phyloP scores from a whole-genome alignment of 208 protist species.

The Lotmaria passim region DNA sequence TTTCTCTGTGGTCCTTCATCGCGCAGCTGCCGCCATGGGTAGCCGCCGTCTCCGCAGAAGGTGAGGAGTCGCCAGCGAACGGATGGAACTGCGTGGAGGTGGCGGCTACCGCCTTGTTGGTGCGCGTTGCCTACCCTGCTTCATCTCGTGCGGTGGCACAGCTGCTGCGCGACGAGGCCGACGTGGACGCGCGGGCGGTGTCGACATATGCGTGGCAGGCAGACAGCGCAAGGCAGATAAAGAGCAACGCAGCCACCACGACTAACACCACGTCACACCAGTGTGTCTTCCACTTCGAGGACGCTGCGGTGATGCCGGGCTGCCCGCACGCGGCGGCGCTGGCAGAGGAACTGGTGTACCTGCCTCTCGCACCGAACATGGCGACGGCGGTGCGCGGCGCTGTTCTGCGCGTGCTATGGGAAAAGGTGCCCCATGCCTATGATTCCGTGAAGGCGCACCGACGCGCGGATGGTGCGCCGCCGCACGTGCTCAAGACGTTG shows the following conservation, averaged over 20 bases:
- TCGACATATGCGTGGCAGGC: constrained; percentile 9
- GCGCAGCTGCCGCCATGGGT: constrained; percentile 36
- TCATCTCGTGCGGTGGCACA: constrained; percentile 18
- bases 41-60: constrained; percentile 20
- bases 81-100: constrained; percentile 25
- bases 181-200: constrained; percentile 28
- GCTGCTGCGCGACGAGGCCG: constrained; percentile 24
- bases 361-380: constrained; percentile 44
- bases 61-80: neutral
- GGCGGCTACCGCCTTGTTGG: constrained; percentile 27
- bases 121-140: constrained; percentile 30
- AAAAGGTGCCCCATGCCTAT: constrained; percentile 23
- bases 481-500: constrained; percentile 4
- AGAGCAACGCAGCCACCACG: neutral
- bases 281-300: constrained; percentile 18
- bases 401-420: constrained; percentile 34
- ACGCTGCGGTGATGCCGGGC: constrained; percentile 42
- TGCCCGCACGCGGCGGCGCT: constrained; percentile 38
- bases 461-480: neutral
- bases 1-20: constrained; percentile 39
- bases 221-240: neutral
- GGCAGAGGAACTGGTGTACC: constrained; percentile 40
- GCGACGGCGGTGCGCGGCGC: constrained; percentile 4
- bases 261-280: neutral
- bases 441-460: neutral